Percentiles rank a stretch among this genome's conserved stretches.
Conservation (phyloP, 1,139 yeast species). For the Zygosaccharomyces sapae region DNA sequence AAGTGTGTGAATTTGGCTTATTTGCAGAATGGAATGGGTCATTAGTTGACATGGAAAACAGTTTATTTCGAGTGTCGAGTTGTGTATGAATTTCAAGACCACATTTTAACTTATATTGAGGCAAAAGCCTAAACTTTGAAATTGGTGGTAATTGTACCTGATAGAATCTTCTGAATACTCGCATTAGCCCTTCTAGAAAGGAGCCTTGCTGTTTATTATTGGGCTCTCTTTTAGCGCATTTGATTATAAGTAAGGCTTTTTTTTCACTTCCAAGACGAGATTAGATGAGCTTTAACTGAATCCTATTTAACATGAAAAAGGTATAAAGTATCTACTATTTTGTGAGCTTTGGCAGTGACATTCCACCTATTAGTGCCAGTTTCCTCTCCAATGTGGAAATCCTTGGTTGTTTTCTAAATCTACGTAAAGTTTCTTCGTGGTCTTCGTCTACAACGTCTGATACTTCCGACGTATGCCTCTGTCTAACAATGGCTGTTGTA, state of each 20-base stretch:
- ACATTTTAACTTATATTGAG: slow-evolving; percentile 53
- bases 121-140: slow-evolving; percentile 12
- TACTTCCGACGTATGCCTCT: neutral
- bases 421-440: neutral
- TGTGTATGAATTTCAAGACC: slow-evolving; percentile 95
- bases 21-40: slow-evolving; percentile 41
- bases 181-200: slow-evolving; percentile 3
- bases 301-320: neutral
- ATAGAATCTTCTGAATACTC: slow-evolving; percentile 9
- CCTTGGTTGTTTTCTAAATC: neutral
- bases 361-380: slow-evolving; percentile 3
- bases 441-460: neutral
- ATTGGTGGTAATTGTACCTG: neutral
- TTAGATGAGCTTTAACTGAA: neutral
- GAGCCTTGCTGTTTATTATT: neutral
- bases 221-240: neutral
- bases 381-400: slow-evolving; percentile 6
- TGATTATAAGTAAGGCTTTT: neutral
- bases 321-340: neutral
- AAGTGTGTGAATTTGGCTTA: slow-evolving; percentile 64
- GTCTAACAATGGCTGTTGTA: slow-evolving; percentile 16
- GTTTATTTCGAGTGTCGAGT: slow-evolving; percentile 63
- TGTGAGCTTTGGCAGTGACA: neutral
- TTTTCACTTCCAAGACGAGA: neutral
- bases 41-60: slow-evolving; percentile 61